Base-by-base conservation (phyloP, 257 asterid genomes). In the Asclepias syriaca region DNA sequence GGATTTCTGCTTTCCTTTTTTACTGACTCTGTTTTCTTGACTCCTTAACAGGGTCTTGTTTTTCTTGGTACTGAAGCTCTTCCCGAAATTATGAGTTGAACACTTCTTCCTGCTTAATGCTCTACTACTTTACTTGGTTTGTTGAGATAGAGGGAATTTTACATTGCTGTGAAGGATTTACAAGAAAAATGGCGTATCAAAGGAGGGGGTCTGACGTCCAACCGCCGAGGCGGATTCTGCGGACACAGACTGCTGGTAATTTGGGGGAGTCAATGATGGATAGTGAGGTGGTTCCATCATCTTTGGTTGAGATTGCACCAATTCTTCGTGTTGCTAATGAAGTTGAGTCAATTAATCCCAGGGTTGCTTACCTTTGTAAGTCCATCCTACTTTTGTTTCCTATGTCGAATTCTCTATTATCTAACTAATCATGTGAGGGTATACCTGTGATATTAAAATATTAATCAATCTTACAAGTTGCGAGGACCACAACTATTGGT, bases 261-360 rank as follows among this genome's bases (percentile, higher is more conserved):
- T 82, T 91, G 59, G 97, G 97, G 80, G 99, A 94, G 82, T 85
- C 98, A 6, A 87, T 91, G 96, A 93, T 91, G 92, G 99, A 94
- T 46, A 94, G 99, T 87, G 99, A 94, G 79, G 96, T 94, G 75
- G 98, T 94, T 16, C 99, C 99, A 0, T 94, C 99, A 50, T 94
- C 99, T 67, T 77, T 94, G 46, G 96, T 89, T 69, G 98, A 91
- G 79, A 94, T 94, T 74, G 99, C 99, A 0, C 99, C 97, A 55
- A 91, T 94, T 83, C 96, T 94, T 49, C 99, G 99, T 73, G 99
- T 94, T 71, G 99, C 99, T 74, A 94, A 94, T 67, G 99, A 94
- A 82, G 99, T 94, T 50, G 99, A 94, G 85, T 82, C 91, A 53
- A 91, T 82, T 72, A 88, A 91, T 71, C 87, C 97, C 11, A 87